Percentiles rank a stretch among this genome's conserved stretches.
phyloP scores from a whole-genome alignment of 2,329 filamentous ascomycete species.

The Rachicladosporium sp. region DNA sequence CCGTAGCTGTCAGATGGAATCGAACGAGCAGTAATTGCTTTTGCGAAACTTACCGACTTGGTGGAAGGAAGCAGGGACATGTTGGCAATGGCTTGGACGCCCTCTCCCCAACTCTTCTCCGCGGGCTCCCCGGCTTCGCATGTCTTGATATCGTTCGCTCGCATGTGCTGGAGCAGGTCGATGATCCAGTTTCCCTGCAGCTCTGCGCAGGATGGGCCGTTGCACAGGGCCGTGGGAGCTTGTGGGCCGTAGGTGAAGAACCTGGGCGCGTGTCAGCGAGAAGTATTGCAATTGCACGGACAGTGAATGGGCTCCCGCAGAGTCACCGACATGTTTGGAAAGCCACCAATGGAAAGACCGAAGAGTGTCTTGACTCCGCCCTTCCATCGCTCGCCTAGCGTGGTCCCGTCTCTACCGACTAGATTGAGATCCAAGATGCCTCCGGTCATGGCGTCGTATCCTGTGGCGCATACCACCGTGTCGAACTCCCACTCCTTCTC shows the following conservation, averaged over 20 bases:
- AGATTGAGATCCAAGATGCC: constrained; percentile 25
- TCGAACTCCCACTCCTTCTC: constrained; percentile 32
- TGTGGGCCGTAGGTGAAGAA: too few relatives aligned
- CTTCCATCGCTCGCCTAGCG: constrained; percentile 32
- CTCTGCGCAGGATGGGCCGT: constrained; percentile 33
- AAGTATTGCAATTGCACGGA: too few relatives aligned
- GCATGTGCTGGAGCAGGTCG: constrained; percentile 27
- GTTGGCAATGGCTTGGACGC: constrained; percentile 16
- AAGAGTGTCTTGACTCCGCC: constrained; percentile 29
- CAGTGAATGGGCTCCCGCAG: too few relatives aligned
- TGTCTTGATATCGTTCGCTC: constrained; percentile 25
- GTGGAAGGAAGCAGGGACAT: constrained; percentile 17
- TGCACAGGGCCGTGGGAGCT: constrained; percentile 32
- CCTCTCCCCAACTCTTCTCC: constrained; percentile 29
- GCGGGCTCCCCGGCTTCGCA: constrained; percentile 29
- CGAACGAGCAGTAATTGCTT: too few relatives aligned
- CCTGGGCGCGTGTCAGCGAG: too few relatives aligned
- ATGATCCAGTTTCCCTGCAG: constrained; percentile 34
- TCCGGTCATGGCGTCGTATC: constrained; percentile 30
- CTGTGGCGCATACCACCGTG: constrained; percentile 32
- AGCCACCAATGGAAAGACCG: constrained; percentile 21
- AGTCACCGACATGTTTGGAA: constrained; percentile 30
- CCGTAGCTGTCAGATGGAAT: neutral
- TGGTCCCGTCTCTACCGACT: constrained; percentile 20
- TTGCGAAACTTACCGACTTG: too few relatives aligned